Base-by-base conservation (phyloP, 495 filamentous ascomycete genomes). In the Cairneyella variabilis region DNA sequence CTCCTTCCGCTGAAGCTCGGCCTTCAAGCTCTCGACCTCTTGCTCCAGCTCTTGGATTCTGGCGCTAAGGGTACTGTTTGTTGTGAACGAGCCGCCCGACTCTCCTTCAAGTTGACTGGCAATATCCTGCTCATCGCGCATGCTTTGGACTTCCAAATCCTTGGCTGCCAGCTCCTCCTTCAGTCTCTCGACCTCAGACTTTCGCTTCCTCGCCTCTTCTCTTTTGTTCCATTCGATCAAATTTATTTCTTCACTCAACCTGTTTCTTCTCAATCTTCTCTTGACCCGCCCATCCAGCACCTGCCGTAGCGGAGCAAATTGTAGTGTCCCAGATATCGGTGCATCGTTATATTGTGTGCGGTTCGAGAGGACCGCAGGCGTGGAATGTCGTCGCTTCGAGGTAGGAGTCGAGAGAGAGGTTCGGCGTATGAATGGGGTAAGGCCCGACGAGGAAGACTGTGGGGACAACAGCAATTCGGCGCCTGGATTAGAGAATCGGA, bases 171-270 rank as follows among this genome's bases (percentile, higher is more conserved):
- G 56, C 37, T 83, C 75, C 39, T 75, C 67, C 41, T 78, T 74
- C 17, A 85, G 72, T 4, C 71, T 66, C 46, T 73, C 67, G 0
- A 78, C 58, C 56, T 80, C 75, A 1, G 61, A 63, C 39, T 65
- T 66, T 11, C 64, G 63, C 8, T 67, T 61, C 32, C 65, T 68
- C 0, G 68, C 65, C 4, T 68, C 64, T 3, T 70, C 66, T 36
- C 72, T 73, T 62, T 80, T 80, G 51, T 86, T 80, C 2, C 70
- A 71, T 44, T 79, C 69, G 45, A 89, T 82, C 17, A 66, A 68
- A 65, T 87, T 90, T 54, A 88, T 78, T 64, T 91, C 87, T 61
- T 90, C 82, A 57, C 85, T 89, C 30, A 93, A 66, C 23, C 86
- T 82, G 54, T 83, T 83, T 18, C 88, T 80, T 12, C 81, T 76